Evolutionary conservation across 306 rosid genomes (phyloP).

Genomic region (Spatholobus suberectus): DNA sequence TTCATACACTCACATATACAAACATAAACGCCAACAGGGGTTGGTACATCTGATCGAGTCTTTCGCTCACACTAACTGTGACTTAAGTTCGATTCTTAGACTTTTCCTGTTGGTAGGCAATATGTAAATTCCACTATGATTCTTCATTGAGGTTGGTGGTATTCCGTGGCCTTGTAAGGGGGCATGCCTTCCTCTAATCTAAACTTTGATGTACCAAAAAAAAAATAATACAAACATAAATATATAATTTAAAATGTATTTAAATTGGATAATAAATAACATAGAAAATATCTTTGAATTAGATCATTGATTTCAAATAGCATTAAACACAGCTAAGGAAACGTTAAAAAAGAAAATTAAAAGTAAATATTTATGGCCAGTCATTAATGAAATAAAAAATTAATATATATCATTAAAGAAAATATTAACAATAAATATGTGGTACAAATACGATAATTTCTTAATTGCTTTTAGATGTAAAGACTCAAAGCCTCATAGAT

Average conservation of each 20-base stretch:
- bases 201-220: no score
- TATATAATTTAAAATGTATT: no score
- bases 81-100: no score
- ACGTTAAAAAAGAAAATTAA: not conserved
- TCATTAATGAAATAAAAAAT: not conserved
- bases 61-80: no score
- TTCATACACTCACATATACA: not conserved
- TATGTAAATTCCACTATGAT: no score
- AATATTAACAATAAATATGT: not conserved
- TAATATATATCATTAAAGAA: not conserved
- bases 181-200: no score
- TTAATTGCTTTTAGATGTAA: not conserved
- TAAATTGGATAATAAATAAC: not conserved
- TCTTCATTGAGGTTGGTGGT: no score
- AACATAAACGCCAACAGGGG: no score
- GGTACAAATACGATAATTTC: not conserved
- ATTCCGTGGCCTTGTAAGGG: no score
- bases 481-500: not conserved
- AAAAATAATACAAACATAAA: no score
- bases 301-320: not conserved
- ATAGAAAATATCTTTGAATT: not conserved
- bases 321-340: not conserved
- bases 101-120: no score
- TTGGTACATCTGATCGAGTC: no score
- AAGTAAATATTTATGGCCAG: not conserved